Conservation (phyloP, 495 filamentous ascomycete species). For the Neurospora sp. region DNA sequence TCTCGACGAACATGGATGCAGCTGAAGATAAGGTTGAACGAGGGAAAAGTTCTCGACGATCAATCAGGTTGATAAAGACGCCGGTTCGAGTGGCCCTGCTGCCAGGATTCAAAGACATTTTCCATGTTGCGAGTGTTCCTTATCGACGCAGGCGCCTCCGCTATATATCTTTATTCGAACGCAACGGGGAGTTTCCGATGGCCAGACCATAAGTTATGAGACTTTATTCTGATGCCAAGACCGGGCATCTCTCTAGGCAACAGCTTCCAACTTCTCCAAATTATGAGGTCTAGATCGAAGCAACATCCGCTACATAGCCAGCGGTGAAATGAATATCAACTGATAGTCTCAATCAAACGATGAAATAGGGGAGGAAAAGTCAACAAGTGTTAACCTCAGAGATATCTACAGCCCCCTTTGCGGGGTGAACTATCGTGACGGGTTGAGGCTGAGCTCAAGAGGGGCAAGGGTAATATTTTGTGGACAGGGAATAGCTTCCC, state of each 20-base stretch:
- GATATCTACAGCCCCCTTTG: not conserved
- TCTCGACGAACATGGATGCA: not conserved
- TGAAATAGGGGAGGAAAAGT: not conserved
- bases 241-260: not conserved
- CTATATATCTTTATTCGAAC: not conserved
- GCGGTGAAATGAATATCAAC: not conserved
- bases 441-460: not conserved
- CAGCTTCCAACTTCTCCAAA: not conserved
- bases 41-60: not conserved
- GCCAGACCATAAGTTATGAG: not conserved
- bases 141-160: not conserved
- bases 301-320: not conserved
- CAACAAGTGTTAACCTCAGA: not conserved
- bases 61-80: not conserved
- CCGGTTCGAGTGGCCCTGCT: too few species aligned
- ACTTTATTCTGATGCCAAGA: not conserved
- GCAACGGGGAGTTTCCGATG: not conserved
- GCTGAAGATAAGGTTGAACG: not conserved
- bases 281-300: not conserved
- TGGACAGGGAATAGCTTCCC: not conserved
- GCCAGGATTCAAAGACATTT: too few species aligned
- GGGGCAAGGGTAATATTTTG: not conserved
- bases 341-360: not conserved
- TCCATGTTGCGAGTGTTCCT: not conserved
- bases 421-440: not conserved